Evolutionary conservation across 2,329 filamentous ascomycete genomes (phyloP).

Genomic region (Bipolaris zeicola): DNA sequence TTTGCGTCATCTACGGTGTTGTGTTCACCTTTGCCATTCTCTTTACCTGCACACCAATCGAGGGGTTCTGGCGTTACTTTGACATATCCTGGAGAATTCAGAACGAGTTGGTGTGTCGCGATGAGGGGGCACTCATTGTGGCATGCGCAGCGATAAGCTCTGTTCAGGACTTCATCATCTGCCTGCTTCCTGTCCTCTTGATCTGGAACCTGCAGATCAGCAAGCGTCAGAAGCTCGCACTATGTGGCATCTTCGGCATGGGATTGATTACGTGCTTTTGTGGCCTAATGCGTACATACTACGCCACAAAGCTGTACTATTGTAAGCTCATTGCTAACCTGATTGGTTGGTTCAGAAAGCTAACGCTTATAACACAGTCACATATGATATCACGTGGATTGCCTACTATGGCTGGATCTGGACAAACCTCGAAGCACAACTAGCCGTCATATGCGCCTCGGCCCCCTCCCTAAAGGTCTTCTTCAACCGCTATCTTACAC

Average conservation of each 20-base stretch:
- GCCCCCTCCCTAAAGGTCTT: slow-evolving; percentile 53
- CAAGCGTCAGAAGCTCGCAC: slow-evolving; percentile 50
- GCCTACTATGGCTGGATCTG: slow-evolving; percentile 49
- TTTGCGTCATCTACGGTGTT: slow-evolving; percentile 48
- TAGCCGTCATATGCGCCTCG: slow-evolving; percentile 52
- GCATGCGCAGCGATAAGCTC: slow-evolving; percentile 48
- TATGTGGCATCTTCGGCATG: slow-evolving; percentile 53
- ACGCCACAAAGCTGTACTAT: slow-evolving; percentile 41
- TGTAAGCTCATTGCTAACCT: slow-evolving; percentile 14
- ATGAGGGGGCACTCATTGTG: slow-evolving; percentile 49
- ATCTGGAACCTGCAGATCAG: slow-evolving; percentile 54
- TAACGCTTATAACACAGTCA: slow-evolving; percentile 18
- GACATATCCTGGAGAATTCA: slow-evolving; percentile 40
- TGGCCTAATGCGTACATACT: slow-evolving; percentile 48
- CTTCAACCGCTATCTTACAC: slow-evolving; percentile 49
- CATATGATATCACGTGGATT: slow-evolving; percentile 50
- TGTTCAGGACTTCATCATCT: slow-evolving; percentile 50
- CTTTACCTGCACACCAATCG: slow-evolving; percentile 48
- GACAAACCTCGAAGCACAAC: slow-evolving; percentile 50
- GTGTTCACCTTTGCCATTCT: slow-evolving; percentile 45
- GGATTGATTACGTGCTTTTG: slow-evolving; percentile 50
- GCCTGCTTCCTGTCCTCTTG: slow-evolving; percentile 51
- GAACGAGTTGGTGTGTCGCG: slow-evolving; percentile 42
- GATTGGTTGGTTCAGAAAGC: background rate
- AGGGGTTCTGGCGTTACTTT: slow-evolving; percentile 51